Evolutionary conservation across 495 filamentous ascomycete species (phyloP).

Genomic region (Aspergillus baeticus): DNA sequence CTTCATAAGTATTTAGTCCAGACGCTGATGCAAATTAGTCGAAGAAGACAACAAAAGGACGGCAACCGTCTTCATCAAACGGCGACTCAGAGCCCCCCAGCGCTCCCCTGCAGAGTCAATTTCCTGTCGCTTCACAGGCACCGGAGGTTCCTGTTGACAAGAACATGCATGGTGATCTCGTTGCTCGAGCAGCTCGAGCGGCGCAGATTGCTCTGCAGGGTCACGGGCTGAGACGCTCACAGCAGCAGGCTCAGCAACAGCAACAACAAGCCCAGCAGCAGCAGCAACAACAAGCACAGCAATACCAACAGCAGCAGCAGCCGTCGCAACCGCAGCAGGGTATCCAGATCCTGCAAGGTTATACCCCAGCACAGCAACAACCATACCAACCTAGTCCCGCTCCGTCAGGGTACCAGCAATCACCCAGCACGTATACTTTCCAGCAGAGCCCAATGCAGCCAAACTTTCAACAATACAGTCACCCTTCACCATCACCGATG

Average conservation of each 20-base stretch:
- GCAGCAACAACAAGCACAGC: conserved; percentile 31
- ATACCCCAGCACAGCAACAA: conserved; percentile 24
- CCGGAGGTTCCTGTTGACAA: conserved; percentile 42
- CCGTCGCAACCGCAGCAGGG: conserved; percentile 31
- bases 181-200: conserved; percentile 52
- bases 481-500: conserved; percentile 36
- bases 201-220: conserved; percentile 55
- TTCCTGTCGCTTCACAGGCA: conserved; percentile 40
- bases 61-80: conserved; percentile 41
- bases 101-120: conserved; percentile 46
- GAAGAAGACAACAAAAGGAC: conserved; percentile 44
- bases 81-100: conserved; percentile 38
- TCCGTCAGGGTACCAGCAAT: conserved; percentile 39
- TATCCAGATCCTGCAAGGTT: conserved; percentile 5
- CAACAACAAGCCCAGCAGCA: conserved; percentile 28
- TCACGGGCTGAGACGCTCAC: conserved; percentile 41
- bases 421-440: conserved; percentile 35
- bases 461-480: conserved; percentile 48
- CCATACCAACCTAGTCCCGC: conserved; percentile 42
- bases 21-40: conserved; percentile 30
- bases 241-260: conserved; percentile 38
- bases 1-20: background rate
- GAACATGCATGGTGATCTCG: conserved; percentile 52
- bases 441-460: conserved; percentile 43
- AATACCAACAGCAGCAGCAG: conserved; percentile 21